A percentile compares a stretch with the other conserved stretches of the same genome.
Evolutionary conservation across 257 asterid genomes (phyloP).

Genomic region (Nicotiana otophora): DNA sequence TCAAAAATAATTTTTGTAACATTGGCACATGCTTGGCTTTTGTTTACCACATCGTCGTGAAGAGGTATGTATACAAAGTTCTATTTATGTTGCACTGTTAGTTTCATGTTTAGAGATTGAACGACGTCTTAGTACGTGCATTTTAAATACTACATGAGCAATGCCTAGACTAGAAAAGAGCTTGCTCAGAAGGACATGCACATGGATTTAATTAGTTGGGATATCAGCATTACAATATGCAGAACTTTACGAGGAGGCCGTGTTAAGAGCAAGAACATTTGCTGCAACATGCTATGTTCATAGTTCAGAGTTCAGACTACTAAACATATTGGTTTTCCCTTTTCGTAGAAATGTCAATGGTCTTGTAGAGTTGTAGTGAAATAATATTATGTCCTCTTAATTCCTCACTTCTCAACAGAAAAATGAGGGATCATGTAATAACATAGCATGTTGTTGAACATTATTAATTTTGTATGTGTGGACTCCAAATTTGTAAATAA

Average conservation of each 20-base stretch:
- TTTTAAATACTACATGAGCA: conserved; percentile 37
- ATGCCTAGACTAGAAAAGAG: conserved; percentile 49
- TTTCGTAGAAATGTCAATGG: neutral
- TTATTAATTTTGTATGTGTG: too few relatives aligned
- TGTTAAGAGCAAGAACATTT: conserved; percentile 46
- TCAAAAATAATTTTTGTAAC: too few relatives aligned
- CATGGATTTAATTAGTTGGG: conserved; percentile 66
- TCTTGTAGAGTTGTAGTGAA: neutral
- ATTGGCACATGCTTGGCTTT: too few relatives aligned
- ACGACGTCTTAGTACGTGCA: conserved; percentile 59
- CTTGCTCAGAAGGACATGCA: conserved; percentile 66
- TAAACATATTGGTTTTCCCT: neutral
- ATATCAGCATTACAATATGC: conserved; percentile 64
- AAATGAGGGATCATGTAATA: neutral
- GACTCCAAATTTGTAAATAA: too few relatives aligned
- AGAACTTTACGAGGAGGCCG: conserved; percentile 38
- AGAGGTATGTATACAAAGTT: too few relatives aligned
- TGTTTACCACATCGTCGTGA: too few relatives aligned
- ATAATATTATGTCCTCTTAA: neutral
- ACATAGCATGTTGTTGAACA: neutral
- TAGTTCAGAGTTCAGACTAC: conserved; percentile 35
- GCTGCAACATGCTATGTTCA: neutral
- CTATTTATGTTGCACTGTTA: too few relatives aligned
- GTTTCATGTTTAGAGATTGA: conserved; percentile 41
- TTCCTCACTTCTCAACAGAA: neutral